Evolutionary conservation across 306 rosid genomes (phyloP).

Genomic region (Clitoria ternatea): DNA sequence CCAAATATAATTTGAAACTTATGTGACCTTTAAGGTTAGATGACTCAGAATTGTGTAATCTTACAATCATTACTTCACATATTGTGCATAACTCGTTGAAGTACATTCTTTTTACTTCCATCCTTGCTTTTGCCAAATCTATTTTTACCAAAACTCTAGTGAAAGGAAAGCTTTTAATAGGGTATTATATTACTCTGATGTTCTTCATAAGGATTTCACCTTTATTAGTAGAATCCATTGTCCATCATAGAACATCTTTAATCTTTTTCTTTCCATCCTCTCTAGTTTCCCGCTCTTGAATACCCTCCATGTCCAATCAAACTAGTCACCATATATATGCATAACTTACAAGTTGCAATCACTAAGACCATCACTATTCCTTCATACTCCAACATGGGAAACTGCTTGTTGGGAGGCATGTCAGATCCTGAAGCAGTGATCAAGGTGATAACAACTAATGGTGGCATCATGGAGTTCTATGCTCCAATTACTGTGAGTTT

Average conservation of each 20-base stretch:
- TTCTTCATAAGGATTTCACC: neutral
- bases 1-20: too few species aligned
- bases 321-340: neutral
- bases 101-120: slow-evolving; percentile 1
- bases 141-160: neutral
- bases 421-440: slow-evolving; percentile 42
- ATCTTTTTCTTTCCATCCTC: slow-evolving; percentile 27
- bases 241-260: slow-evolving; percentile 21
- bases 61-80: too few species aligned
- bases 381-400: slow-evolving; percentile 50
- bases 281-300: slow-evolving; percentile 37
- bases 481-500: slow-evolving; percentile 52
- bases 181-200: neutral
- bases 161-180: neutral
- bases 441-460: slow-evolving; percentile 60
- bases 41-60: too few species aligned
- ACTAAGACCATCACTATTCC: slow-evolving; percentile 2
- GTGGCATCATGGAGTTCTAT: slow-evolving; percentile 79
- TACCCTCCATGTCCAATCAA: slow-evolving; percentile 23
- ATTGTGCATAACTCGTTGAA: neutral
- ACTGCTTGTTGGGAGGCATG: slow-evolving; percentile 56
- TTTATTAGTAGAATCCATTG: slow-evolving; percentile 12
- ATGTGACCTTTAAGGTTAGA: too few species aligned
- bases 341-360: neutral
- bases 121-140: neutral